Evolutionary conservation across 345 rosid species (phyloP), one percentile per base, ranked within the genome.

Genomic region (Zanthoxylum bungeanum): DNA sequence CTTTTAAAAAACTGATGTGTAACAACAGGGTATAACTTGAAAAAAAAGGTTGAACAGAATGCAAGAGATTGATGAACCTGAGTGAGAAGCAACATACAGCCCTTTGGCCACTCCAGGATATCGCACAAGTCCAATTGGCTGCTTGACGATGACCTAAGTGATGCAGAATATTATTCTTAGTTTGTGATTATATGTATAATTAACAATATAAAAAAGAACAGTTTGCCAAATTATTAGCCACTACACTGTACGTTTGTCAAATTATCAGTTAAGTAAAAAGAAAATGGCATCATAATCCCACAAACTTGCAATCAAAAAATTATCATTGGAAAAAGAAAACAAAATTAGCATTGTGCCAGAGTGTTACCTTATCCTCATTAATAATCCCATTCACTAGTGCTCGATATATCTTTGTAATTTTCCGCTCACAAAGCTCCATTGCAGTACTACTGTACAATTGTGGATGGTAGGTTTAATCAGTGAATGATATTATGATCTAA

Each of bases 101-200:
- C 97, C 97, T 80, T 86, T 85, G 52, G 97, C 97, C 55, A 94
- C 95, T 22, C 95, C 92, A 36, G 93, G 92, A 79, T 90, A 94
- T 70, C 55, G 75, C 64, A 79, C 80, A 52, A 76, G 68, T 82
- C 97, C 98, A 52, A 91, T 88, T 60, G 97, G 95, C 79, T 91
- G 91, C 58, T 72, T 69, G 77, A 94, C 83, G 69, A 80, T 77
- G 49, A 87, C 87, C 97, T 94, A 12, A n/a, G 70, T 39, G 39
- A 69, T 42, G 77, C 68, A 61, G 62, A 73, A 52, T 10, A 66
- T 7, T 36, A 51, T 5, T 46, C 21, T 37, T 30, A 36, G 9
- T 8, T 14, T 17, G 44, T 39, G 39, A 52, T 27, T 17, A 24
- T 66, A 42, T 63, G 28, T 39, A 39, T 21, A n/a, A 66, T 44